Evolutionary conservation across 2,329 filamentous ascomycete species (phyloP).

Genomic region (Ceratocystis colombiana): DNA sequence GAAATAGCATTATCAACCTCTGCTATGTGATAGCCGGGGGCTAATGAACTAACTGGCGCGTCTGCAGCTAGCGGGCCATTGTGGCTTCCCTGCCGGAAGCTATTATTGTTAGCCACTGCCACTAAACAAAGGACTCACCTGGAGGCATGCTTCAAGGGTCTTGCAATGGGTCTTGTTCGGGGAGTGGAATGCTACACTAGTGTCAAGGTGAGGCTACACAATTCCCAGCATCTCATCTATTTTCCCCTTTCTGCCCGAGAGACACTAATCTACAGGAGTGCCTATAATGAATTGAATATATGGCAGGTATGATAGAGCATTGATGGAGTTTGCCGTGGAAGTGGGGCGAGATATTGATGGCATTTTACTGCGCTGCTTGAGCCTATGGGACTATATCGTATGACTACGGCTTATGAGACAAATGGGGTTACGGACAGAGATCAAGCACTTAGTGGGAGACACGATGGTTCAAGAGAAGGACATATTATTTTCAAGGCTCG

Average conservation of each 20-base stretch:
- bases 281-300: background rate
- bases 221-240: background rate
- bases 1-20: background rate
- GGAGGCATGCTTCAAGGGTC: background rate
- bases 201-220: background rate
- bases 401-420: background rate
- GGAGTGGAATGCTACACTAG: background rate
- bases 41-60: background rate
- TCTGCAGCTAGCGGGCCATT: background rate
- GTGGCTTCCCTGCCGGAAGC: background rate
- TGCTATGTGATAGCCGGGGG: conserved; percentile 1
- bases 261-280: background rate
- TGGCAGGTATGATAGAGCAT: too few relatives aligned
- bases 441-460: background rate
- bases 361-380: background rate
- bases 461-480: background rate
- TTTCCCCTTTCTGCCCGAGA: background rate
- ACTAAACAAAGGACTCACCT: background rate
- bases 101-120: background rate
- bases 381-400: background rate
- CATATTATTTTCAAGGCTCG: conserved; percentile 4
- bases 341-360: too few relatives aligned
- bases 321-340: too few relatives aligned
- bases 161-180: background rate
- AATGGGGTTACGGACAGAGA: background rate